Percentiles rank a stretch among this genome's conserved stretches.
phyloP scores from a whole-genome alignment of 2,329 filamentous ascomycete genomes.

The Diaporthe capsici region DNA sequence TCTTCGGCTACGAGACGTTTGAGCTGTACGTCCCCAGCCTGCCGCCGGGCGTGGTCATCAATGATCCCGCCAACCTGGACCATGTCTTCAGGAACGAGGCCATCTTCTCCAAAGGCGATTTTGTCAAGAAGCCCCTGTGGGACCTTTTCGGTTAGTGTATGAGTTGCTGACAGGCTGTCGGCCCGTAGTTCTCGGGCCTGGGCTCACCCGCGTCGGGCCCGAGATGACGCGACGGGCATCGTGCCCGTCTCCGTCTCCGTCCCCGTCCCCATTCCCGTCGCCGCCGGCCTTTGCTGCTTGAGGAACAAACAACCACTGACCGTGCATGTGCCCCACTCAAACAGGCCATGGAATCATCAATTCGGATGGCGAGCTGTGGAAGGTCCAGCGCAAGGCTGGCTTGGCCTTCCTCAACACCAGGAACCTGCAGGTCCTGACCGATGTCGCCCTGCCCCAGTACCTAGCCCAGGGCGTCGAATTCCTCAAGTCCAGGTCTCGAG shows the following conservation, averaged over 20 bases:
- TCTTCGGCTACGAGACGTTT: slow-evolving; percentile 72
- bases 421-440: slow-evolving; percentile 70
- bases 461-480: slow-evolving; percentile 58
- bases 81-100: slow-evolving; percentile 73
- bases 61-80: slow-evolving; percentile 72
- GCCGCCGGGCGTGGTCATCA: slow-evolving; percentile 74
- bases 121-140: slow-evolving; percentile 72
- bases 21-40: slow-evolving; percentile 74
- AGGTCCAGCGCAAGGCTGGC: slow-evolving; percentile 73
- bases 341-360: slow-evolving; percentile 76
- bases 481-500: slow-evolving; percentile 53
- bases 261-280: background rate
- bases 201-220: background rate
- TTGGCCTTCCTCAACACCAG: slow-evolving; percentile 69
- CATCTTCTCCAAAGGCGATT: slow-evolving; percentile 72
- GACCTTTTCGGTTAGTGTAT: slow-evolving; percentile 68
- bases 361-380: slow-evolving; percentile 75
- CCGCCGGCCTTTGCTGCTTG: background rate
- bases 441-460: slow-evolving; percentile 69
- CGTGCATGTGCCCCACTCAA: background rate
- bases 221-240: background rate
- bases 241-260: background rate
- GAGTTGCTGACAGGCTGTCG: background rate
- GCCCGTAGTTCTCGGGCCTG: background rate
- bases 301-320: background rate